Percentiles rank a stretch among this genome's conserved stretches.
phyloP scores from a whole-genome alignment of 2,329 filamentous ascomycete species.

The Venturia nashicola region DNA sequence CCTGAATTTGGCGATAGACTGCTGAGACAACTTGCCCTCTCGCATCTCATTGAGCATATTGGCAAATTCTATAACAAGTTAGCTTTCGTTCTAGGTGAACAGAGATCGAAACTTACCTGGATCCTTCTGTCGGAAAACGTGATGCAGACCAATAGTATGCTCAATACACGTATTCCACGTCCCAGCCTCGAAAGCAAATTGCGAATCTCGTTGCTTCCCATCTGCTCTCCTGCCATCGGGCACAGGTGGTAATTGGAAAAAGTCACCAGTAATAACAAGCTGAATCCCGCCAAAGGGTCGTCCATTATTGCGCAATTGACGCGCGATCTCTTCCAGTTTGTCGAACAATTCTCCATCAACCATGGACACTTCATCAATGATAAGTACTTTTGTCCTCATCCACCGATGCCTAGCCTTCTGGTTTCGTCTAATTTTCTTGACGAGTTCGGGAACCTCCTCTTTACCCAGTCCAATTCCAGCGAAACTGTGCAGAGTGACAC shows the following conservation, averaged over 20 bases:
- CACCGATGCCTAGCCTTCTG: conserved; percentile 79
- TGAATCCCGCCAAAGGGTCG: conserved; percentile 93
- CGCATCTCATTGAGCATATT: conserved; percentile 97
- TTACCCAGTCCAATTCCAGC: conserved; percentile 91
- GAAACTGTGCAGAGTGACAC: conserved; percentile 92
- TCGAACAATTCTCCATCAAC: conserved; percentile 95
- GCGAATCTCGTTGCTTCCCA: conserved; percentile 38
- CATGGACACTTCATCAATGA: conserved; percentile 97
- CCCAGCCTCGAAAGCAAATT: conserved; percentile 84
- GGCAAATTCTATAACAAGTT: conserved; percentile 55
- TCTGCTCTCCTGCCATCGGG: conserved; percentile 53
- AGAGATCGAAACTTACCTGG: conserved; percentile 34
- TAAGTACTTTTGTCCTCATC: conserved; percentile 73
- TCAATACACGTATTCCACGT: conserved; percentile 91
- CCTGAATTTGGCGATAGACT: conserved; percentile 66
- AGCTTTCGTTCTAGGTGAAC: conserved; percentile 11
- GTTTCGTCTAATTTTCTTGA: conserved; percentile 86
- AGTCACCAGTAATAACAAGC: conserved; percentile 89
- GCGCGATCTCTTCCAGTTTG: conserved; percentile 81
- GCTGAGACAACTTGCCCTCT: conserved; percentile 64
- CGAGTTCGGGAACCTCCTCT: conserved; percentile 64
- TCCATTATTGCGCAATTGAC: conserved; percentile 77
- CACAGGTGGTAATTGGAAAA: conserved; percentile 93
- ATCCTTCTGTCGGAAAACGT: conserved; percentile 94
- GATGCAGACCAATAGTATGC: conserved; percentile 87